phyloP scores from a whole-genome alignment of 805 yeast species.

The Ogataea zsoltii region DNA sequence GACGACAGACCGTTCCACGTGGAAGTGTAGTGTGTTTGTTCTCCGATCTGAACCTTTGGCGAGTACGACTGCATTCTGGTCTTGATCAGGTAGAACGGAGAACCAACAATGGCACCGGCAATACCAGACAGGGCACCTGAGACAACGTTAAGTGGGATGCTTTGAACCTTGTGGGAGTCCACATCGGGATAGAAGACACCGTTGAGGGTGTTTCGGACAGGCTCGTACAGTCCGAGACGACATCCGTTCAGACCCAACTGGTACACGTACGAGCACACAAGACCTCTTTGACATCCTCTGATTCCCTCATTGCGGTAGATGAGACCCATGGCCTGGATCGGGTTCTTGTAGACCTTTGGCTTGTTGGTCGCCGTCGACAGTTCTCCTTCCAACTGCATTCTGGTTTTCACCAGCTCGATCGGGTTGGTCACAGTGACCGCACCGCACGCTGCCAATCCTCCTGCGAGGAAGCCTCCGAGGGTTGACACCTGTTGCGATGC shows the following conservation, averaged over 20 bases:
- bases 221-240: conserved; percentile 92
- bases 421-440: conserved; percentile 98
- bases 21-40: conserved; percentile 83
- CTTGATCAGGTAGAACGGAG: conserved; percentile 89
- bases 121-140: conserved; percentile 86
- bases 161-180: conserved; percentile 51
- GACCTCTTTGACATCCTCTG: conserved; percentile 85
- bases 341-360: conserved; percentile 68
- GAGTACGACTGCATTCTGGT: conserved; percentile 97
- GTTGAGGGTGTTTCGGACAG: conserved; percentile 65
- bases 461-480: conserved; percentile 82
- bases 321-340: conserved; percentile 76
- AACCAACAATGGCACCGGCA: conserved; percentile 85
- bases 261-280: conserved; percentile 84
- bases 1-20: conserved; percentile 66
- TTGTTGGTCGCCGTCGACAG: conserved; percentile 53
- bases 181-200: conserved; percentile 49
- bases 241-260: conserved; percentile 93
- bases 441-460: conserved; percentile 94
- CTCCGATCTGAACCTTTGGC: conserved; percentile 66
- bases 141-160: conserved; percentile 60
- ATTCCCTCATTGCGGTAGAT: conserved; percentile 83
- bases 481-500: conserved; percentile 65
- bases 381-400: conserved; percentile 98
- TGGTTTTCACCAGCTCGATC: conserved; percentile 87